Evolutionary conservation across 78 protist species (phyloP), one percentile per base, ranked within the genome.

Genomic region (Dictyostelium purpureum): DNA sequence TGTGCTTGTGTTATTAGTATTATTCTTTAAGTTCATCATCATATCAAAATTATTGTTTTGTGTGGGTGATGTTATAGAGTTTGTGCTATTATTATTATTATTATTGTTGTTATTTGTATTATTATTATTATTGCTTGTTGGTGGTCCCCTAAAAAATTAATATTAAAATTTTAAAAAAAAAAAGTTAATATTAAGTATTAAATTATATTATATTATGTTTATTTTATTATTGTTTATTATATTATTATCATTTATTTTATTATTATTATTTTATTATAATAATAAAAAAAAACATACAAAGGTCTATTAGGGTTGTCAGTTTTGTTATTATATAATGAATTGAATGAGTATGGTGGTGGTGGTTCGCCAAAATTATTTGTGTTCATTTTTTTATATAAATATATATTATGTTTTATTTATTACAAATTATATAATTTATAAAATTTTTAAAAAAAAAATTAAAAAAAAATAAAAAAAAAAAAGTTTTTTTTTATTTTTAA

Each of bases 361-460:
- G 67, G 67, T 57, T 57, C 67, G 3, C 67, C 67, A 57, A 57
- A 57, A 57, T 26, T 57, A 57, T 57, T 57, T n/a, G n/a, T n/a
- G n/a, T n/a, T n/a, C n/a, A n/a, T n/a, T n/a, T n/a, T n/a, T n/a
- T n/a, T n/a, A n/a, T n/a, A n/a, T n/a, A n/a, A n/a, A n/a, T n/a
- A n/a, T n/a, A n/a, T n/a, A n/a, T n/a, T n/a, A n/a, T n/a, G n/a
- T n/a, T n/a, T n/a, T n/a, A n/a, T n/a, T n/a, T n/a, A n/a, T n/a
- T n/a, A n/a, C n/a, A n/a, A n/a, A n/a, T n/a, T n/a, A n/a, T n/a
- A n/a, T n/a, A n/a, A n/a, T n/a, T n/a, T n/a, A n/a, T n/a, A n/a
- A n/a, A n/a, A n/a, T n/a, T n/a, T n/a, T n/a, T n/a, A n/a, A n/a
- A n/a, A n/a, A n/a, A n/a, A n/a, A n/a, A n/a, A n/a, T n/a, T n/a